A percentile compares a stretch with the other conserved stretches of the same genome.
These are phyloP conservation scores for Psidium friedrichsthalianum DNA, from an alignment of 345 rosid genomes.

Conservation along the genomic window DNA sequence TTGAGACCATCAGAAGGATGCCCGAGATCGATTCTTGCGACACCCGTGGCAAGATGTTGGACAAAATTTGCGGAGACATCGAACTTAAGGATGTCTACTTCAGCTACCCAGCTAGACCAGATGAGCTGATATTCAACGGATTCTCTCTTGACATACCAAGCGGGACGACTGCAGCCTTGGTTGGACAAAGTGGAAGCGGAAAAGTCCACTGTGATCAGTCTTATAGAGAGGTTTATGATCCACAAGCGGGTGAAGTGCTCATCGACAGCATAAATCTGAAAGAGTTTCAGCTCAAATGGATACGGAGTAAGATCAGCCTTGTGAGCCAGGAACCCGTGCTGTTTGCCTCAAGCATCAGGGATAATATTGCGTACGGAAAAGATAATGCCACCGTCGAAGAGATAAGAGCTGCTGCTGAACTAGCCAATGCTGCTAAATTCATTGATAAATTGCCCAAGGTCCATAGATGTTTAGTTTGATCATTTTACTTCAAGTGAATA, in stretches of 20 bases:
- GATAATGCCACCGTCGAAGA: slow-evolving; percentile 20
- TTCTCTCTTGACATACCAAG: slow-evolving; percentile 18
- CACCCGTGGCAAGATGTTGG: slow-evolving; percentile 8
- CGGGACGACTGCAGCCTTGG: slow-evolving; percentile 22
- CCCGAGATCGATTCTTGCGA: slow-evolving; percentile 23
- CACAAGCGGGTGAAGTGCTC: slow-evolving; percentile 15
- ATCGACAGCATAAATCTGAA: slow-evolving; percentile 19
- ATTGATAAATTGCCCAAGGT: slow-evolving; percentile 31
- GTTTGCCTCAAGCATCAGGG: slow-evolving; percentile 21
- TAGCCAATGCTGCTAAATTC: slow-evolving; percentile 32
- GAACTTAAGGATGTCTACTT: slow-evolving; percentile 17
- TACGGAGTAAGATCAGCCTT: slow-evolving; percentile 19
- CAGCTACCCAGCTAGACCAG: slow-evolving; percentile 31
- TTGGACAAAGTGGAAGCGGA: slow-evolving; percentile 37
- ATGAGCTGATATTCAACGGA: slow-evolving; percentile 17
- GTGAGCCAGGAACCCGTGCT: slow-evolving; percentile 28
- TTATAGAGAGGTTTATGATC: slow-evolving; percentile 17
- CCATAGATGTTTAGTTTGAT: neutral
- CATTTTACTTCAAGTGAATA: neutral
- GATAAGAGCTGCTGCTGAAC: slow-evolving; percentile 17
- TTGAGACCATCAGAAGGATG: slow-evolving; percentile 21
- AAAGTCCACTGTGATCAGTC: slow-evolving; percentile 8
- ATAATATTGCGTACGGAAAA: slow-evolving; percentile 27
- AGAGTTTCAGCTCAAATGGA: slow-evolving; percentile 25
- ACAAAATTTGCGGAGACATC: slow-evolving; percentile 17